Base-by-base conservation (phyloP, 228 moss, liverwort and hornwort species). In the Sphagnum fallax region DNA sequence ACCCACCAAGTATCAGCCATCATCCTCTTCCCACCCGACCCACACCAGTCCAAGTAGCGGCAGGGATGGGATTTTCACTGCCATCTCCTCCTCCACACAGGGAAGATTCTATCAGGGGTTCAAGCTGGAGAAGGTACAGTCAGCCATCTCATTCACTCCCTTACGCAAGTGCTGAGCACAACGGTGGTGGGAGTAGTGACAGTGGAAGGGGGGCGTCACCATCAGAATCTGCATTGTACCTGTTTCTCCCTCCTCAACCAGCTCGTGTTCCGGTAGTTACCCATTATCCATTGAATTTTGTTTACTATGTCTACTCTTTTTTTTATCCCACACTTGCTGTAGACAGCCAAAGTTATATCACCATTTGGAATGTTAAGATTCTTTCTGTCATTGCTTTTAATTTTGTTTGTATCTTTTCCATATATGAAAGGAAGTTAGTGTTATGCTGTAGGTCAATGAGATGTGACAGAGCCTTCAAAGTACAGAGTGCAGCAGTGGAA, bases 201-300 rank as follows among this genome's bases (percentile, higher is more conserved):
- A 90, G 86, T 70, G 97, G 88, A 53, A 91, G 88, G 58, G 84
- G 76, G 61, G 84, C 84, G 62, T 89, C 97, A 16, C 94, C 92
- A 52, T 73, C 82, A 12, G 55, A 55, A 8, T 55, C 55, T 55
- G 55, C 55, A 8, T 55, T 81, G 82, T 92, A 69, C 75, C 88
- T 77, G n/a, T 89, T 98, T 69, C 78, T 98, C 58, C 86, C 92
- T 60, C 85, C 86, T 51, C 94, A 94, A 69, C 94, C 98, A 75
- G 98, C 92, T 60, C 82, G 98, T 59, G 92, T 85, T 66, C 91
- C 91, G 83, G 90, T 92, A 80, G 32, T 32, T 32, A 32, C 32
- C 32, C 32, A 32, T 32, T 32, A 32, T 32, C 32, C 32, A 32
- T 32, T 32, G 32, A 32, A 32, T 32, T 32, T 32, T 32, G 32